Percentiles rank a stretch among this genome's conserved stretches.
Evolutionary conservation across 345 rosid genomes (phyloP).

Genomic region (Lenwebbia sp.): DNA sequence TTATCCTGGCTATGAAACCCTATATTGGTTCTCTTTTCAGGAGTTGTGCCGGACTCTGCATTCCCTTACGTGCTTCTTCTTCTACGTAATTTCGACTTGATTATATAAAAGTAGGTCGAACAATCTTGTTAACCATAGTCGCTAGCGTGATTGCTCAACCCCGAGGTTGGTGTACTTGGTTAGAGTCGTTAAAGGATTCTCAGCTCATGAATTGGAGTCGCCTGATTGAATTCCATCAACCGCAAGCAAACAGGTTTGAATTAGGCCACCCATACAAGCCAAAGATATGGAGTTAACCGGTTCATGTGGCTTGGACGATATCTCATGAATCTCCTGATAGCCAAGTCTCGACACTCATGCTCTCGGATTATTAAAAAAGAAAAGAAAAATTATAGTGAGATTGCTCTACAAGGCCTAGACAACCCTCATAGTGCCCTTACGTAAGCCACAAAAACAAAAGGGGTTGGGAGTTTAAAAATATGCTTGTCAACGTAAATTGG

Average conservation of each 20-base stretch:
- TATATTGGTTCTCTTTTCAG: not conserved
- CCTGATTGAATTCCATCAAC: not conserved
- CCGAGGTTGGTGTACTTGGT: not conserved
- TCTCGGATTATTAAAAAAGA: not conserved
- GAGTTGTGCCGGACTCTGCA: not conserved
- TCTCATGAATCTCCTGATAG: not conserved
- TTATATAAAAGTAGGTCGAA: not conserved
- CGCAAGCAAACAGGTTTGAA: accelerated
- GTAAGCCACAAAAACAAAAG: not conserved
- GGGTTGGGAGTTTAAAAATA: not conserved
- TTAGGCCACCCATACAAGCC: not conserved
- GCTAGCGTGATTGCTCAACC: not conserved
- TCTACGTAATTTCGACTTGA: not conserved
- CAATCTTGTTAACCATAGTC: not conserved
- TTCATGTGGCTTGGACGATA: not conserved
- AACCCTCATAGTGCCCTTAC: not conserved
- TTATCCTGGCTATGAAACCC: not conserved
- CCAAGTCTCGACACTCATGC: accelerated
- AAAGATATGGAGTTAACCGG: not conserved
- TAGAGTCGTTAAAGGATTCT: not conserved
- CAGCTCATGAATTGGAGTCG: not conserved
- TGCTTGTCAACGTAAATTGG: not conserved
- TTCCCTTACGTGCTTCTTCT: not conserved
- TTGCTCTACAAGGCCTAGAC: not conserved
- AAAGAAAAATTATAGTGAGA: not conserved